phyloP scores from a whole-genome alignment of 2,329 filamentous ascomycete species.

The Xylaria sp. region DNA sequence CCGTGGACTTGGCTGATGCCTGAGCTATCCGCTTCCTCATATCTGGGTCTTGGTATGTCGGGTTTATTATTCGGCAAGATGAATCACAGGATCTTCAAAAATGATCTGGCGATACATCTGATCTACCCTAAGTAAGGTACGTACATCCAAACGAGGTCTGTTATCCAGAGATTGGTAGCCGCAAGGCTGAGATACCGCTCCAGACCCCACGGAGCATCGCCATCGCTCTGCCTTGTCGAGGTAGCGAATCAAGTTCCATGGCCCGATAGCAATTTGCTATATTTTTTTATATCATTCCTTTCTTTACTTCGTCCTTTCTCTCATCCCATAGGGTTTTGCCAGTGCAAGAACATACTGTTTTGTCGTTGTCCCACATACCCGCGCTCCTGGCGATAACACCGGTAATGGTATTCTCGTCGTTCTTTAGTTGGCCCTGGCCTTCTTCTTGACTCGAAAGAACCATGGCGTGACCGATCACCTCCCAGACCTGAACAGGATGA shows the following conservation, averaged over 20 bases:
- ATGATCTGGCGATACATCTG: constrained; percentile 18
- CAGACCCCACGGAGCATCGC: neutral
- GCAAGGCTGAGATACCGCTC: constrained; percentile 15
- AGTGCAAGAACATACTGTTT: constrained; percentile 96
- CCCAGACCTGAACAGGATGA: constrained; percentile 87
- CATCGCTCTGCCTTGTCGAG: neutral
- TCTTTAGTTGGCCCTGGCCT: constrained; percentile 68
- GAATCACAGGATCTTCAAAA: constrained; percentile 10
- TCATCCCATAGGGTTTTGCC: constrained; percentile 99
- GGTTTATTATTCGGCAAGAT: constrained; percentile 14
- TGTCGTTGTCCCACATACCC: constrained; percentile 99
- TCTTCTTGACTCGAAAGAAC: constrained; percentile 77
- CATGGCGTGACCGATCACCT: constrained; percentile 93
- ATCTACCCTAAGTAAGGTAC: constrained; percentile 26
- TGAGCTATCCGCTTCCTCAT: constrained; percentile 1
- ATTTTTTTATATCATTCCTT: constrained; percentile 81
- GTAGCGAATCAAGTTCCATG: constrained; percentile 1
- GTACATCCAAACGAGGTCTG: constrained; percentile 12
- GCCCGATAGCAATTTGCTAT: neutral
- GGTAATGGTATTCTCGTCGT: constrained; percentile 86
- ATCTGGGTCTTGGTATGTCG: neutral
- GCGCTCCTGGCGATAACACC: constrained; percentile 95
- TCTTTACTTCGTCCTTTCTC: constrained; percentile 85
- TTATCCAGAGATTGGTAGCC: constrained; percentile 9
- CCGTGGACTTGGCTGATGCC: constrained; percentile 5